Base-by-base conservation (phyloP, 2,329 filamentous ascomycete genomes). In the Fusarium sp. region DNA sequence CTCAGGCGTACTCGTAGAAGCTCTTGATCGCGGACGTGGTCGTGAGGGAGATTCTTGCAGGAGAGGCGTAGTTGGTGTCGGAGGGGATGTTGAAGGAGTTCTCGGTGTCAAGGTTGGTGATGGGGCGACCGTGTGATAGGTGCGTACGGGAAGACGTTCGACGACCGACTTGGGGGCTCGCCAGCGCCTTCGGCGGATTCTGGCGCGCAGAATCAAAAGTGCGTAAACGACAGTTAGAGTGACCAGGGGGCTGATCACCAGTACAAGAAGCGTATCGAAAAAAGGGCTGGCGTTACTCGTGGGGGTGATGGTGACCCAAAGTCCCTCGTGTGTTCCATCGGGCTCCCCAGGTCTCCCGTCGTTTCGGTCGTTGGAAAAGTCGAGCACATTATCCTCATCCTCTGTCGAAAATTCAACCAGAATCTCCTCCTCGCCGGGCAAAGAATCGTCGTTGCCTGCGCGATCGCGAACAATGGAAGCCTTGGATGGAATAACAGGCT, bases 161-260 rank as follows among this genome's bases (percentile, higher is more conserved):
- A 99, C 94, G 1, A 99, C 90, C 1, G 93, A 97, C 79, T 99
- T 99, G 7, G 96, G 96, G n/a, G 96, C 96, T 73, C 96, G 89
- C 95, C 96, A 99, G 71, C 95, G 88, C 66, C 95, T 88, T 61
- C 95, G 88, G 49, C 95, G 90, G 71, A 97, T 96, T 61, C 94
- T 91, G 45, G 94, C 94, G 54, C 96, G 90, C 36, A 98, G 83
- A 39, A 98, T 87, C 7, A 98, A 85, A 13, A 98, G 85, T 14
- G 93, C 91, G 75, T 98, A 98, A 3, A 99, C 95, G 7, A 97
- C 90, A 5, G 93, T 96, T 73, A 99, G 80, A 1, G 96, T 98
- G 51, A 98, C 90, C 15, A 99, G 81, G 10, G 96, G 96, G 74
- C 94, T 97, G 53, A 98, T 90, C 31, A 99, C 94, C n/a, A 99